Conservation (phyloP, 345 rosid species). For the Rhizophora apiculata region DNA sequence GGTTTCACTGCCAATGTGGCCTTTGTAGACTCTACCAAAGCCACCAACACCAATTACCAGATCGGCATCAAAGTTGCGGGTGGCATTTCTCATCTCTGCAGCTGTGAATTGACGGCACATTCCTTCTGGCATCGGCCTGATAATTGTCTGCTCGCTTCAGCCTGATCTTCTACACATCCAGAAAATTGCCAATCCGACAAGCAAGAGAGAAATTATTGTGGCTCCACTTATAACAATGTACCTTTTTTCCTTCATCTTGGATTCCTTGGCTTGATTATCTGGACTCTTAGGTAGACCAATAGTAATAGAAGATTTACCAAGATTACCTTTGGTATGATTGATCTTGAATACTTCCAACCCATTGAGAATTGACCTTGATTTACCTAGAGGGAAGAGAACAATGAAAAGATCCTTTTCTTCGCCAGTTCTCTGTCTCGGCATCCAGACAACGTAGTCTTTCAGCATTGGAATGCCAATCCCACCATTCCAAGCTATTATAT, state of each 20-base stretch:
- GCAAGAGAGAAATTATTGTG: not conserved
- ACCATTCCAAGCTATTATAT: not conserved
- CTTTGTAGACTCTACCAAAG: slow-evolving; percentile 3
- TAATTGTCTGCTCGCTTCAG: not conserved
- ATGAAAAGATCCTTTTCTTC: not conserved
- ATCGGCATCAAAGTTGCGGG: not conserved
- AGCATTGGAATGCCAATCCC: not conserved
- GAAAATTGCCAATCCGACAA: not conserved
- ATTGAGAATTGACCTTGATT: not conserved
- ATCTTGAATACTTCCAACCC: slow-evolving; percentile 2
- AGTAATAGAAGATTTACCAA: not conserved
- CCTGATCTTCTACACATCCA: not conserved
- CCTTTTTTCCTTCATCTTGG: not conserved
- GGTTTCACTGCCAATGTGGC: not conserved
- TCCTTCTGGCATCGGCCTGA: not conserved
- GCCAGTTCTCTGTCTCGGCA: not conserved
- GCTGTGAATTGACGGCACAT: not conserved
- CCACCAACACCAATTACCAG: slow-evolving; percentile 4
- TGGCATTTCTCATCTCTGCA: not conserved
- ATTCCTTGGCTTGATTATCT: not conserved
- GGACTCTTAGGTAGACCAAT: not conserved
- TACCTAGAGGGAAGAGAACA: not conserved
- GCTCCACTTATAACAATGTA: not conserved
- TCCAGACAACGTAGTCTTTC: not conserved
- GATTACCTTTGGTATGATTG: not conserved